Conservation (phyloP, 2,329 filamentous ascomycete species). For the Huntiella decipiens region DNA sequence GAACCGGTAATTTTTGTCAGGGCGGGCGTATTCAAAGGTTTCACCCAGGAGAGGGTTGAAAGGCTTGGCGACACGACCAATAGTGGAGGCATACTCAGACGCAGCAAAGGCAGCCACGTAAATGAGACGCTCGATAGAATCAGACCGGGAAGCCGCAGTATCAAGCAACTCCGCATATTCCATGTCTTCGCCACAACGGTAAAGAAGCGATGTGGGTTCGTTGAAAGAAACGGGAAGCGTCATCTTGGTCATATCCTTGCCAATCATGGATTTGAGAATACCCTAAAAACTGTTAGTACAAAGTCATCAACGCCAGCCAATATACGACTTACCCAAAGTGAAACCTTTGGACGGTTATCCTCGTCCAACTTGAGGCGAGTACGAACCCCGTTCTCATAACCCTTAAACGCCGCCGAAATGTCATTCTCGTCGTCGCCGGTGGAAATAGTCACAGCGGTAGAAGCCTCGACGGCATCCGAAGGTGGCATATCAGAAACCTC, state of each 20-base stretch:
- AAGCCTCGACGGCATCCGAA: conserved; percentile 23
- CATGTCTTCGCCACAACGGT: conserved; percentile 93
- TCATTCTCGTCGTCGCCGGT: conserved; percentile 27
- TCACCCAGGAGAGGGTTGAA: conserved; percentile 95
- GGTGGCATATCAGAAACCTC: conserved; percentile 53
- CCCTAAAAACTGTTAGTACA: conserved; percentile 33
- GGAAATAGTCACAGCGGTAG: conserved; percentile 21
- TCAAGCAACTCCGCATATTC: conserved; percentile 91
- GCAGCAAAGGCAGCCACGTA: conserved; percentile 93
- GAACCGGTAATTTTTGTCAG: conserved; percentile 95
- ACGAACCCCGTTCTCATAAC: conserved; percentile 79
- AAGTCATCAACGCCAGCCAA: background rate
- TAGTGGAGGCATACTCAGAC: conserved; percentile 91
- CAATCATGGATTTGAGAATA: conserved; percentile 98
- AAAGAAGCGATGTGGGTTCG: conserved; percentile 85
- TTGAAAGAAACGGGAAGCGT: conserved; percentile 96
- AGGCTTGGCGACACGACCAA: conserved; percentile 89
- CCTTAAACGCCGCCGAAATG: conserved; percentile 61
- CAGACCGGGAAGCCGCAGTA: conserved; percentile 62
- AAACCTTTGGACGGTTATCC: conserved; percentile 84
- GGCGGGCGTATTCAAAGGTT: conserved; percentile 88
- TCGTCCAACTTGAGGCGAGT: conserved; percentile 70
- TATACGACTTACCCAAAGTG: conserved; percentile 60
- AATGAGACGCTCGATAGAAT: conserved; percentile 79
- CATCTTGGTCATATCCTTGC: conserved; percentile 99